Percentiles rank a stretch among this genome's conserved stretches.
These are phyloP conservation scores for Pseudocercospora fuligena DNA, from an alignment of 2,329 filamentous ascomycete species.

Conservation along the genomic window DNA sequence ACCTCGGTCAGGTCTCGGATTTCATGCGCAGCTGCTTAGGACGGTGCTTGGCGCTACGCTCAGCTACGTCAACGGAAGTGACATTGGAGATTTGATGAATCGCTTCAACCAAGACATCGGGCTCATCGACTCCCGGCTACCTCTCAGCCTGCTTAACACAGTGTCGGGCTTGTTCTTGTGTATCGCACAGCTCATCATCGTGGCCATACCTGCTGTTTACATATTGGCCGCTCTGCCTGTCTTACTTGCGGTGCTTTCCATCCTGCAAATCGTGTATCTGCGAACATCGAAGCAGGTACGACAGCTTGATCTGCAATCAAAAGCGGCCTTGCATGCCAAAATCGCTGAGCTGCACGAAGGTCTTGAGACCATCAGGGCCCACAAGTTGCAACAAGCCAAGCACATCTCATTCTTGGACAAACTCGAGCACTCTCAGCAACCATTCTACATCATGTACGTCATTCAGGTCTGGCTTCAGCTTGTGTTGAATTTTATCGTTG, in stretches of 20 bases:
- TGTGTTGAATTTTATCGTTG: slow-evolving; percentile 43
- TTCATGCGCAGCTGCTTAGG: not conserved
- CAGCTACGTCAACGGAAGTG: not conserved
- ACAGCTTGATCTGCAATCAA: slow-evolving; percentile 5
- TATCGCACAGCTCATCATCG: slow-evolving; percentile 3
- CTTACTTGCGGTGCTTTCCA: not conserved
- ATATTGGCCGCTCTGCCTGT: slow-evolving; percentile 2
- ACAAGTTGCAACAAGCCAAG: slow-evolving; percentile 1
- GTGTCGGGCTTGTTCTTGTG: not conserved
- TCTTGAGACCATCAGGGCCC: not conserved
- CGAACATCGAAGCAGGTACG: slow-evolving; percentile 5
- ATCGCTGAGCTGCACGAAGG: not conserved
- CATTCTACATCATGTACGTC: slow-evolving; percentile 51
- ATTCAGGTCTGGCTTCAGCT: slow-evolving; percentile 53
- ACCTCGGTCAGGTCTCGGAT: too few species aligned
- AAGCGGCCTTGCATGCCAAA: slow-evolving; percentile 6
- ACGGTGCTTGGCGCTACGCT: slow-evolving; percentile 2
- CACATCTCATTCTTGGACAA: slow-evolving; percentile 8
- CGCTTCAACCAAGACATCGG: slow-evolving; percentile 7
- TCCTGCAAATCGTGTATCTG: not conserved
- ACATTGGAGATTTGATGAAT: slow-evolving; percentile 8
- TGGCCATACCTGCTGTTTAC: slow-evolving; percentile 3
- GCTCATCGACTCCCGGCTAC: not conserved
- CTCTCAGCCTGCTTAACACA: slow-evolving; percentile 8
- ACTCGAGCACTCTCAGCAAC: slow-evolving; percentile 39